A percentile compares a stretch with the other conserved stretches of the same genome.
Conservation (phyloP, 1,139 yeast genomes). For the Taphrina populina region DNA sequence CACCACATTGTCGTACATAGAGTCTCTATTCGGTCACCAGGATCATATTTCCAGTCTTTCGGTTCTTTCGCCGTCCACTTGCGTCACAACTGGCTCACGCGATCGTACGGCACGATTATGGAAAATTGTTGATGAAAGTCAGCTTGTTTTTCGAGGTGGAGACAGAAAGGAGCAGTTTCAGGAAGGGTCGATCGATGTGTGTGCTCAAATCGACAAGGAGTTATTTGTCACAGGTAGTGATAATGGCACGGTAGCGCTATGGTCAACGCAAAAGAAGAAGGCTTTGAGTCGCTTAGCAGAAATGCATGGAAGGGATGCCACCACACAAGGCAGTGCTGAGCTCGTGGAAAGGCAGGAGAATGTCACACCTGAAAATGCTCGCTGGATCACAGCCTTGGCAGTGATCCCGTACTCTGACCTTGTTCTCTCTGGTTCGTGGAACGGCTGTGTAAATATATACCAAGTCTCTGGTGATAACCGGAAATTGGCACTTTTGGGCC, state of each 20-base stretch:
- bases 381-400: slow-evolving; percentile 77
- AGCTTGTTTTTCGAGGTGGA: slow-evolving; percentile 82
- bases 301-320: slow-evolving; percentile 76
- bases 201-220: slow-evolving; percentile 86
- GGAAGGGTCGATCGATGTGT: slow-evolving; percentile 91
- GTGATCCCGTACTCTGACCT: slow-evolving; percentile 89
- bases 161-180: slow-evolving; percentile 43
- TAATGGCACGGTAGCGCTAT: slow-evolving; percentile 79
- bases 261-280: slow-evolving; percentile 89
- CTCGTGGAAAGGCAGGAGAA: slow-evolving; percentile 44
- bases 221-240: slow-evolving; percentile 94
- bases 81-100: slow-evolving; percentile 92
- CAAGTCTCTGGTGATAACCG: slow-evolving; percentile 59
- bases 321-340: slow-evolving; percentile 61
- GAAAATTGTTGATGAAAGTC: slow-evolving; percentile 93
- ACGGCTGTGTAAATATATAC: slow-evolving; percentile 77
- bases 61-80: slow-evolving; percentile 78
- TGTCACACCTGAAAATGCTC: slow-evolving; percentile 67
- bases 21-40: slow-evolving; percentile 91
- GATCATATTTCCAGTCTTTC: slow-evolving; percentile 79
- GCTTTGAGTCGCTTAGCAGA: slow-evolving; percentile 66
- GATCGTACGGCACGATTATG: slow-evolving; percentile 94
- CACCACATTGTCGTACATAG: slow-evolving; percentile 83
- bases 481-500: slow-evolving; percentile 36
- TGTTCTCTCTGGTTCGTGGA: slow-evolving; percentile 84